Conservation (phyloP, 2,329 filamentous ascomycete genomes). For the Colletotrichum graminicola region DNA sequence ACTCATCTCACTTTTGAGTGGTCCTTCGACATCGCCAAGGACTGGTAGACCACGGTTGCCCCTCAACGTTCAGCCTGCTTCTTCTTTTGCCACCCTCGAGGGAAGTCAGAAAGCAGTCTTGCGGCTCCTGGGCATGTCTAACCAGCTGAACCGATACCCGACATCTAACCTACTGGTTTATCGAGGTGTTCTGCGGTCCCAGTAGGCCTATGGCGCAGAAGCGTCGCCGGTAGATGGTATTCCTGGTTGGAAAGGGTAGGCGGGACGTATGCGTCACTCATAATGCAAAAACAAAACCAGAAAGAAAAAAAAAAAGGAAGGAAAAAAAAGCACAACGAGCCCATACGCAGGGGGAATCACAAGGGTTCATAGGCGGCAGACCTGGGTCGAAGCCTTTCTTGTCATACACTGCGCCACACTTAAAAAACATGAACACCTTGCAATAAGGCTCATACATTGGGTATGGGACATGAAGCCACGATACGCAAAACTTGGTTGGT, state of each 20-base stretch:
- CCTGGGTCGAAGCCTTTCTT: slow-evolving; percentile 8
- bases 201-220: not conserved
- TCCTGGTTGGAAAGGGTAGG: not conserved
- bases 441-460: slow-evolving; percentile 12
- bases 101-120: not conserved
- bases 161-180: not conserved
- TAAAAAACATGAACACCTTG: not conserved
- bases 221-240: not conserved
- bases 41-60: slow-evolving; percentile 73
- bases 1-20: slow-evolving; percentile 93
- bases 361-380: not conserved
- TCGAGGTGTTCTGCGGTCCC: not conserved
- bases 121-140: not conserved
- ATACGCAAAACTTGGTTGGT: slow-evolving; percentile 28
- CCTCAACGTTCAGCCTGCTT: not conserved
- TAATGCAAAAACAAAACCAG: not conserved
- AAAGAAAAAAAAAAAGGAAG: not conserved
- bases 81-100: not conserved
- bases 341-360: not conserved
- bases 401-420: not conserved
- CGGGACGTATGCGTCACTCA: slow-evolving; percentile 1
- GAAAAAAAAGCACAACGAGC: not conserved
- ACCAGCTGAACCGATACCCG: not conserved
- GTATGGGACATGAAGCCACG: slow-evolving; percentile 35
- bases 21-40: slow-evolving; percentile 96